phyloP scores from a whole-genome alignment of 2,329 filamentous ascomycete species.

The Xylaria sp. region DNA sequence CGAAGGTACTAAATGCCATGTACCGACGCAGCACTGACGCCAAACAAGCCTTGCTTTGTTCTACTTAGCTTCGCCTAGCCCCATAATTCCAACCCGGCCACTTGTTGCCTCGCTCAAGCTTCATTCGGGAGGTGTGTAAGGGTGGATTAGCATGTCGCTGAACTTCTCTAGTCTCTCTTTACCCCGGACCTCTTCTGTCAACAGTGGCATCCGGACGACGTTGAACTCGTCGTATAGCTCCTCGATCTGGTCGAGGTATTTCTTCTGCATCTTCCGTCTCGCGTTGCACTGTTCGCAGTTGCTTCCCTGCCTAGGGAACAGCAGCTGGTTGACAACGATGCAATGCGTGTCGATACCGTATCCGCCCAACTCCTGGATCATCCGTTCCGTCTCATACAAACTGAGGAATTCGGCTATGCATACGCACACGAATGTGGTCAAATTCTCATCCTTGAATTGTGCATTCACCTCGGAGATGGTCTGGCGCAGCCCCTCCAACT shows the following conservation, averaged over 20 bases:
- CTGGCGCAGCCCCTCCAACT: constrained; percentile 90
- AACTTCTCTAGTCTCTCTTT: constrained; percentile 94
- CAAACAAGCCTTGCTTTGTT: neutral
- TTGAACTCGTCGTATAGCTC: constrained; percentile 99
- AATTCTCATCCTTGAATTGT: constrained; percentile 95
- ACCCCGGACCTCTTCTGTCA: constrained; percentile 94
- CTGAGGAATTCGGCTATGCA: constrained; percentile 97
- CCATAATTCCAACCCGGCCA: neutral
- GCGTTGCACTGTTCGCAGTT: constrained; percentile 95
- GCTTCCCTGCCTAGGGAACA: constrained; percentile 86
- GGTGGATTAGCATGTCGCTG: constrained; percentile 80
- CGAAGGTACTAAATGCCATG: neutral
- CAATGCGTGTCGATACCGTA: constrained; percentile 96
- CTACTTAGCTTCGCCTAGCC: neutral
- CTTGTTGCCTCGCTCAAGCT: neutral
- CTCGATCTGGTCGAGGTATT: constrained; percentile 98
- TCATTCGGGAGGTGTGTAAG: constrained; percentile 69
- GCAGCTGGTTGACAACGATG: constrained; percentile 96
- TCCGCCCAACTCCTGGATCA: constrained; percentile 96
- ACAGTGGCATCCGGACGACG: constrained; percentile 95
- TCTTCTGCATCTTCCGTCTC: constrained; percentile 97
- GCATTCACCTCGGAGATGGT: constrained; percentile 96
- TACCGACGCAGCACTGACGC: neutral
- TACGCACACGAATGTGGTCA: constrained; percentile 97
- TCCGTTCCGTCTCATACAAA: constrained; percentile 97